Base-by-base conservation (phyloP, 495 filamentous ascomycete genomes). In the Penicillium bovifimosum region DNA sequence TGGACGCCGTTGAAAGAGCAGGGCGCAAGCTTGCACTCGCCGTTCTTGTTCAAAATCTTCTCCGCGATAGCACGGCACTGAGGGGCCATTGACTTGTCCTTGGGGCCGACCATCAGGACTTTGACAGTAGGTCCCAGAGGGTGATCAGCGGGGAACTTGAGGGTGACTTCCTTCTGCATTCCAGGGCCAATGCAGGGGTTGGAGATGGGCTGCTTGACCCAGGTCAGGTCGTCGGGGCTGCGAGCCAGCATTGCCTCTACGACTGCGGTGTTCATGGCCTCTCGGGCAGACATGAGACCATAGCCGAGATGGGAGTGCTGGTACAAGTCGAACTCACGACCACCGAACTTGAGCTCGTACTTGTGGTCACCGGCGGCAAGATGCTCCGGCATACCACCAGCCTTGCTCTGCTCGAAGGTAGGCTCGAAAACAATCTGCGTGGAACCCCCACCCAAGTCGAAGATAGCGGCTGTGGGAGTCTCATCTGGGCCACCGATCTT, bases 391-490 rank as follows among this genome's bases (percentile, higher is more conserved):
- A 97, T 90, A 53, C 92, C 92, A 48, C 87, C 87, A 8, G 78
- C 66, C 53, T 80, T 72, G 52, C 78, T 81, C 64, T 86, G 80
- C 62, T 85, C 81, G 67, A 95, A 98, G n/a, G 85, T 96, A 14
- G 93, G 93, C 68, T 97, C 80, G 72, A 96, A 98, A 53, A 97
- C 93, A 63, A 98, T 96, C 74, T 98, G 93, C 28, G 93, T 98
- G 13, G 90, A 96, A 39, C 92, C 93, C 62, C 93, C 93, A 59
- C 92, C 93, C 48, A 98, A 83, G 69, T 98, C 93, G 60, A 98
- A 96, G 50, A 97, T 80, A 27, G 93, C 93, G 36, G 92, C 93
- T 2, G 93, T 97, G 11, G 87, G 86, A 48, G 80, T 88, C 60
- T 95, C 82, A 59, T 96, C 91, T 6, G 90, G 87, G 18, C 87